Evolutionary conservation across 495 filamentous ascomycete species (phyloP), one percentile per base, ranked within the genome.

Genomic region (Podospora didyma): DNA sequence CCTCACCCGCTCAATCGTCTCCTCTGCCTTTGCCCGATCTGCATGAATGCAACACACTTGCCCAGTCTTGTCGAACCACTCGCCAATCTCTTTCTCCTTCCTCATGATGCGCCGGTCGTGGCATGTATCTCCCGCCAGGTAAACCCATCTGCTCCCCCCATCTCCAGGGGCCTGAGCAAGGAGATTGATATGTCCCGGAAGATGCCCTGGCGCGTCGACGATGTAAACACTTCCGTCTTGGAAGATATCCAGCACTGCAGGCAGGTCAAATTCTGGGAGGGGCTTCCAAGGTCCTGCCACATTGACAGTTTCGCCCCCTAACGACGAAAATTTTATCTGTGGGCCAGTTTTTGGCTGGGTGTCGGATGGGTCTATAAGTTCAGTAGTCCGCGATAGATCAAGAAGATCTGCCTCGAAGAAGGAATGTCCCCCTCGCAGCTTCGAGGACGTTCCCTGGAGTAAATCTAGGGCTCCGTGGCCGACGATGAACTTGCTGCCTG

Each of bases 181-280:
- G 6, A 78, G 59, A 50, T 79, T 79, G 26, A 77, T 66, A 57
- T 80, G 76, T 0, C 75, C 75, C 2, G 69, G 68, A 2, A 77
- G 58, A 59, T 80, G 76, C 6, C 75, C 75, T 1, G 77, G 77
- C 0, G 74, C 68, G 51, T 76, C 60, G 2, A 79, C 68, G 9
- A 80, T 63, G 26, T 69, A 68, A 4, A 76, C 24, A 26, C 59
- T 65, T 3, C 65, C 66, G 50, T 78, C 77, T 26, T 39, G 42
- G 52, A 78, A 80, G 7, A 77, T 4, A 54, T 79, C 75, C 12
- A 76, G 66, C 1, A 61, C 57, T 19, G 67, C n/a, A 0, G 69
- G 66, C 7, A 77, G 26, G 28, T 24, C 12, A 17, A 46, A 54
- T 5, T 45, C 45, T 9, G 49, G 55, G 17, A 70, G 46, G 2